Base-by-base conservation (phyloP, 2,329 filamentous ascomycete species). In the Apiospora koreana region DNA sequence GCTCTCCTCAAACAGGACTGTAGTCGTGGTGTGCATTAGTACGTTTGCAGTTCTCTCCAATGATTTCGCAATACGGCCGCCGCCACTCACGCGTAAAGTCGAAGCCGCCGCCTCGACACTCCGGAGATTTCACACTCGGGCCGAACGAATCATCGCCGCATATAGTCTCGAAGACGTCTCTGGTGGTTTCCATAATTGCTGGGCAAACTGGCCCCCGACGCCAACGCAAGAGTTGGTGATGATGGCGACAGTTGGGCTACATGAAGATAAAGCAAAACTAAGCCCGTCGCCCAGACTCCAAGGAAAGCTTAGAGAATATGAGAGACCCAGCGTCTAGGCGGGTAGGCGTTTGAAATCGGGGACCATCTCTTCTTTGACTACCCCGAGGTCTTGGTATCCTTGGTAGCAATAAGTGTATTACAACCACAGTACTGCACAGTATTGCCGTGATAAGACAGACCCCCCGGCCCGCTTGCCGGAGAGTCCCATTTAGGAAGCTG, bases 91-190 rank as follows among this genome's bases (percentile, higher is more conserved):
- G 31, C 16, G 70, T 71, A 38, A 71, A 69, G 31, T 71, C 70
- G 62, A 71, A 71, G n/a, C 70, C 68, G 46, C 69, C 69, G 48
- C 70, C 70, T 31, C 70, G 70, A 64, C 70, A 71, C 18, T 69
- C 68, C 21, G 68, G 46, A 38, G 68, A 62, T 21, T 25, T 45
- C 16, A 69, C 64, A 38, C 45, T 48, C n/a, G 70, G 70, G 54
- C 70, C 70, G 48, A 71, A 50, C 9, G 62, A 69, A 25, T 43
- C 65, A 54, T 71, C 70, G 38, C 54, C 48, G 23, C 67, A 69
- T 31, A 69, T 43, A 7, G 18, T 38, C 18, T 62, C 54, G 31
- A 62, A 62, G 28, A 62, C 31, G 8, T 62, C 54, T 31, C 54
- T 31, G 0, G 31, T 62, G 21, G 54, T 62, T 35, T 62, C 54